Percentiles rank a stretch among this genome's conserved stretches.
Evolutionary conservation across 495 filamentous ascomycete species (phyloP).

Genomic region (Aspergillus haitiensis): DNA sequence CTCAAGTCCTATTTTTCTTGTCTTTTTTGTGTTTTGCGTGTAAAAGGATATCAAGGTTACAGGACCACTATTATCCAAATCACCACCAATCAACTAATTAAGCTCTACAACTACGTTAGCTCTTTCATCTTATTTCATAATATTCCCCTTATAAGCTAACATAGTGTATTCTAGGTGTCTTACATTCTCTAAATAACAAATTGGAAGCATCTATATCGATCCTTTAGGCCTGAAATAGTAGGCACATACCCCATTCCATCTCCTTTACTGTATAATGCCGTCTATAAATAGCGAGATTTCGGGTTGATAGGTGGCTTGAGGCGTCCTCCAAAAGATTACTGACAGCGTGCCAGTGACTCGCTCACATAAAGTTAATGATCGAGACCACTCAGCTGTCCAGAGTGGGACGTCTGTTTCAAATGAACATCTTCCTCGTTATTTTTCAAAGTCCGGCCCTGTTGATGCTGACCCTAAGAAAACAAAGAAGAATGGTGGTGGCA

Average conservation of each 20-base stretch:
- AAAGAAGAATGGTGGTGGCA: slow-evolving; percentile 94
- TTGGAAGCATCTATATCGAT: not conserved
- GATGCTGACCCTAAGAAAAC: slow-evolving; percentile 86
- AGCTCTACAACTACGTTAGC: too few species aligned
- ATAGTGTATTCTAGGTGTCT: not conserved
- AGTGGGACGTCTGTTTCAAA: slow-evolving; percentile 62
- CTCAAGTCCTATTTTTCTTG: too few species aligned
- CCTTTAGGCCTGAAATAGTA: not conserved
- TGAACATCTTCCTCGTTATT: slow-evolving; percentile 83
- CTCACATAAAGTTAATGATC: slow-evolving; percentile 88
- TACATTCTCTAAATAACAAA: not conserved
- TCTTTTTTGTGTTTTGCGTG: too few species aligned
- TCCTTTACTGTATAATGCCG: not conserved
- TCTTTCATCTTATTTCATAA: too few species aligned
- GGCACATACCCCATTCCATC: not conserved
- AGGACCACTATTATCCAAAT: too few species aligned
- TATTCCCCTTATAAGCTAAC: not conserved
- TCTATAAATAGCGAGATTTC: not conserved
- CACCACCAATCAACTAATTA: too few species aligned
- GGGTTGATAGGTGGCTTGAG: not conserved
- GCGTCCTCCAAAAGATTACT: not conserved
- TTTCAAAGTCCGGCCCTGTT: slow-evolving; percentile 80
- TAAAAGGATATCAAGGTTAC: too few species aligned
- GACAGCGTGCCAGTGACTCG: slow-evolving; percentile 71
- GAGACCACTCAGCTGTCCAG: slow-evolving; percentile 71